Evolutionary conservation across 1,139 yeast species (phyloP), one percentile per base, ranked within the genome.

Genomic region (Candida tunisiensis): DNA sequence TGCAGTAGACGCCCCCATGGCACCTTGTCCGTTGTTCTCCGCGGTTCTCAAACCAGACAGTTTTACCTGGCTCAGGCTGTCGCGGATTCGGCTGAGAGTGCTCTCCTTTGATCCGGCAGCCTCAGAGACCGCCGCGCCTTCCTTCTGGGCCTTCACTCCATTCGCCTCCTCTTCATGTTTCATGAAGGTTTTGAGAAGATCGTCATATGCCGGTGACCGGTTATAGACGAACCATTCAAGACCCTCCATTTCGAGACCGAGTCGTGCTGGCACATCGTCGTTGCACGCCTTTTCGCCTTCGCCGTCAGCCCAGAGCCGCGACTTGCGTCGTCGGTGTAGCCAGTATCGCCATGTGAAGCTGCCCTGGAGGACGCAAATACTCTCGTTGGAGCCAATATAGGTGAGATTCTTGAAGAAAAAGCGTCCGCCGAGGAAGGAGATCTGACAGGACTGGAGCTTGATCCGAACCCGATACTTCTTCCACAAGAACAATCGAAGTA

Each of bases 331-430:
- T 12, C 57, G 47, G 4, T 57, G 55, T 29, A 79, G 55, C 96
- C 96, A 88, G 47, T 82, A 88, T 34, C 92, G 51, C 96, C 96
- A 88, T 0, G 93, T 79, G 18, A 88, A 46, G 37, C 70, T 68
- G 3, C 85, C 73, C 35, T 74, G 73, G 14, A 78, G 61, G 2
- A 79, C 60, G 6, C 82, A 65, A 2, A 79, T 47, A 2, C 93
- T 69, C 35, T 69, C 69, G 49, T 85, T 77, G 26, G 69, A 60
- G 8, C 82, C 77, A 8, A 75, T 65, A 14, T 80, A 59, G 2
- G 79, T 65, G 16, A 83, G 46, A 45, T 83, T 82, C 40, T 74
- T 78, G 44, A 83, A 69, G 45, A 78, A 69, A 3, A 88, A 33
- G 19, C 93, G 63, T 1, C 96, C 96, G 2, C 85, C 93, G 2